A percentile compares a stretch with the other conserved stretches of the same genome.
Evolutionary conservation across 306 rosid genomes (phyloP).

Genomic region (Inga leiocalycina): DNA sequence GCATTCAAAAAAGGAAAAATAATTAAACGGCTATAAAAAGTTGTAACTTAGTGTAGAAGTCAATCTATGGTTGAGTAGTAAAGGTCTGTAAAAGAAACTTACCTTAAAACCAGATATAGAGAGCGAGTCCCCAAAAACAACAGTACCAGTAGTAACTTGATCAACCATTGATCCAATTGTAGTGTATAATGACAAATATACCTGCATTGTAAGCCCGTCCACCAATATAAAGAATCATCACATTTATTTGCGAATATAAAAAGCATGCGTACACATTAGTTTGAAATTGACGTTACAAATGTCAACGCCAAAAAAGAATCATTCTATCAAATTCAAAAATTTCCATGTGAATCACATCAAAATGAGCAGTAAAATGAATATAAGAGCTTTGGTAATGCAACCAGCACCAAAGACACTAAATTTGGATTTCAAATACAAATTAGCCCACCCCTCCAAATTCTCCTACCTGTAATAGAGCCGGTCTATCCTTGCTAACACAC

Average conservation of each 20-base stretch:
- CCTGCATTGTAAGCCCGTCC: slow-evolving; percentile 49
- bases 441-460: not conserved
- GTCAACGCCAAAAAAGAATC: not conserved
- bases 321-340: not conserved
- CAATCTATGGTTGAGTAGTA: not conserved
- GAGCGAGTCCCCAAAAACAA: slow-evolving; percentile 71
- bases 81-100: slow-evolving; percentile 17
- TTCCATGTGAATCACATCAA: slow-evolving; percentile 13
- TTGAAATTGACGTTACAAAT: slow-evolving; percentile 1
- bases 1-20: not conserved
- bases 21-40: not conserved
- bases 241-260: slow-evolving; percentile 3
- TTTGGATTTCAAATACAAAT: slow-evolving; percentile 28
- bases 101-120: slow-evolving; percentile 81
- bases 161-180: slow-evolving; percentile 74
- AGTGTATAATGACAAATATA: slow-evolving; percentile 84
- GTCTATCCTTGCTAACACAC: slow-evolving; percentile 98
- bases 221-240: slow-evolving; percentile 27
- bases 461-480: slow-evolving; percentile 90
- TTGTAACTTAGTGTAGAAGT: not conserved
- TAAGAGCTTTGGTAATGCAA: slow-evolving; percentile 6
- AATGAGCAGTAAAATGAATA: not conserved
- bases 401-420: slow-evolving; percentile 9
- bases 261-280: not conserved
- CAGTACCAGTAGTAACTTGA: slow-evolving; percentile 63